Evolutionary conservation across 2,329 filamentous ascomycete genomes (phyloP).

Genomic region (Sarocladium oryzae): DNA sequence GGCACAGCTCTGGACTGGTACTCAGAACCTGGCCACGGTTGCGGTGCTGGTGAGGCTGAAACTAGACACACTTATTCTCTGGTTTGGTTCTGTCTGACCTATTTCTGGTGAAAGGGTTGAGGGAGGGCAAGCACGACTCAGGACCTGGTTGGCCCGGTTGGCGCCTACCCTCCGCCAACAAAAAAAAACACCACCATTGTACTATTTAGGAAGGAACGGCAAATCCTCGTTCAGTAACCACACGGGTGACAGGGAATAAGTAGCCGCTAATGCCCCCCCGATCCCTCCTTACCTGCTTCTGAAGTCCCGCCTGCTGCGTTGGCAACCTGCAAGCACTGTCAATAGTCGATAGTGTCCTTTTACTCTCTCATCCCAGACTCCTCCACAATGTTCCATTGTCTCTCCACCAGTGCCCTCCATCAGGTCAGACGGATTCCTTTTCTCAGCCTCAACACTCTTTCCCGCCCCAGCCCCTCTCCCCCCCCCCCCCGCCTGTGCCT

Average conservation of each 20-base stretch:
- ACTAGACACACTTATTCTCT: too few species aligned
- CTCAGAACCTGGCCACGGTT: too few species aligned
- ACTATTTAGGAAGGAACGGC: conserved; percentile 1
- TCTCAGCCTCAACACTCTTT: neutral
- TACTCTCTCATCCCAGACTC: neutral
- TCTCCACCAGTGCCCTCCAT: neutral
- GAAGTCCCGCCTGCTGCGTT: neutral
- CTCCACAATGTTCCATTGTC: neutral
- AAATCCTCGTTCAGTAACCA: neutral
- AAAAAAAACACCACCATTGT: neutral
- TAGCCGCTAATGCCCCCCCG: neutral
- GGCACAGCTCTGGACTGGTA: too few species aligned
- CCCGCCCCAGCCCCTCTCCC: neutral
- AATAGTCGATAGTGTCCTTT: neutral
- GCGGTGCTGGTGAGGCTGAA: too few species aligned
- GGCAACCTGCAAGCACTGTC: neutral
- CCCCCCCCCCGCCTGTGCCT: neutral
- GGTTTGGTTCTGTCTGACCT: neutral
- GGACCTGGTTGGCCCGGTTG: neutral
- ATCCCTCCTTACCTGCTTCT: neutral
- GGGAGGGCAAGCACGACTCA: neutral
- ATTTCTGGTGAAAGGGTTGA: neutral
- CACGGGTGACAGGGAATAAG: neutral
- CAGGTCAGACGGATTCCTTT: neutral
- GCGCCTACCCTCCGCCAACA: neutral